A percentile compares a stretch with the other conserved stretches of the same genome.
These are phyloP conservation scores for Apiospora rasikravindrae DNA, from an alignment of 2,329 filamentous ascomycete genomes.

Conservation along the genomic window DNA sequence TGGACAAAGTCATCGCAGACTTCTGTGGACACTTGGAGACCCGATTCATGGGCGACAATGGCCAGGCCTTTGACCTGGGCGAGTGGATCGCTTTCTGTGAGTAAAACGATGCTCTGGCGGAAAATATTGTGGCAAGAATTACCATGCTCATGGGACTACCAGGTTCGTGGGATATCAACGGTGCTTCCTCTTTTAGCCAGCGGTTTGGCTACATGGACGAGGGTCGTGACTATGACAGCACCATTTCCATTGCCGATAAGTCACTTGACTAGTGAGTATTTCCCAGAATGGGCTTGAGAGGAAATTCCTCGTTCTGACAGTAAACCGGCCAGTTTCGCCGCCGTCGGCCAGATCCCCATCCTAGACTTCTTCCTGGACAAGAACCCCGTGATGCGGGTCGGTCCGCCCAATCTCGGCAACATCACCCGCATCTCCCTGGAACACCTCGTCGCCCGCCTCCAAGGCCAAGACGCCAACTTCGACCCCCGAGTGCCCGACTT, in stretches of 20 bases:
- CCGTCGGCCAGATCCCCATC: constrained; percentile 37
- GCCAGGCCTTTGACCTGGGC: constrained; percentile 41
- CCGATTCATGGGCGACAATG: constrained; percentile 37
- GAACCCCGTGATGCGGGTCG: constrained; percentile 32
- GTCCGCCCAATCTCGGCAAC: constrained; percentile 18
- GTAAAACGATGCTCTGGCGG: not conserved
- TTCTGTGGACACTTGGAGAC: constrained; percentile 41
- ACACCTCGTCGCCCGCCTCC: constrained; percentile 18
- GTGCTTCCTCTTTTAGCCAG: constrained; percentile 47
- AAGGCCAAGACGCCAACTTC: not conserved
- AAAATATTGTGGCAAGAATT: not conserved
- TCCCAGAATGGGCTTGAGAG: not conserved
- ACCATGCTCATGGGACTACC: not conserved
- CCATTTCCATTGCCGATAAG: constrained; percentile 38
- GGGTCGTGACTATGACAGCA: constrained; percentile 44
- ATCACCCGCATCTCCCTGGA: constrained; percentile 4
- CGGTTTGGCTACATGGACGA: constrained; percentile 48
- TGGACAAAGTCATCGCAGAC: constrained; percentile 30
- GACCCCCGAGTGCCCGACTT: constrained; percentile 27
- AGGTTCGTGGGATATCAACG: constrained; percentile 47
- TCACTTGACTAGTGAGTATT: constrained; percentile 18
- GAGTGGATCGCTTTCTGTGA: constrained; percentile 42
- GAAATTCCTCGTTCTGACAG: not conserved
- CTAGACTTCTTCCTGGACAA: constrained; percentile 45
- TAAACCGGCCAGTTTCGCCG: constrained; percentile 39